phyloP scores from a whole-genome alignment of 768 basidiomycete genomes.

The Hygrocybe punicea region DNA sequence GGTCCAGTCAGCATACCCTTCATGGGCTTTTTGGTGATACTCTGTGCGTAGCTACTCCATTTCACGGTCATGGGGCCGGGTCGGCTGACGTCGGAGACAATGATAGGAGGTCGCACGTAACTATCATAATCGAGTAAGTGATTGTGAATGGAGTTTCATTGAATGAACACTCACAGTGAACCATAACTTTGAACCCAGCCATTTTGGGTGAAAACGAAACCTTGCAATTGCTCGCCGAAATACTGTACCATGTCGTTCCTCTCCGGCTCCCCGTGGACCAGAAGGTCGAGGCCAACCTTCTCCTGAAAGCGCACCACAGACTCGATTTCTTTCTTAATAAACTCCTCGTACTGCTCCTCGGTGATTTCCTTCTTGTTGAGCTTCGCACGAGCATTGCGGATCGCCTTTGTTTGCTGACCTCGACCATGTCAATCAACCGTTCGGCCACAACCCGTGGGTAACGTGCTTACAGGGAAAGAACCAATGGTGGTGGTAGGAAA shows the following conservation, averaged over 20 bases:
- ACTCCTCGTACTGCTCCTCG: conserved; percentile 84
- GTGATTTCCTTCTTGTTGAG: conserved; percentile 89
- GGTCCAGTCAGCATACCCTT: conserved; percentile 99
- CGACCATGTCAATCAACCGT: conserved; percentile 16
- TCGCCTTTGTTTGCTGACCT: conserved; percentile 93
- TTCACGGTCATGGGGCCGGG: conserved; percentile 90
- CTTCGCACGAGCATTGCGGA: conserved; percentile 94
- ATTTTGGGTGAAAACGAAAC: conserved; percentile 98
- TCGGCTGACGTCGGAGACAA: conserved; percentile 97
- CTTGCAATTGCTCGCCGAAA: conserved; percentile 93
- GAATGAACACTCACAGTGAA: conserved; percentile 63
- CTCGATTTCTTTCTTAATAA: conserved; percentile 98
- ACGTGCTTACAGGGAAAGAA: conserved; percentile 78
- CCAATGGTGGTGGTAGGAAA: conserved; percentile 99
- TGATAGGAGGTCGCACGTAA: conserved; percentile 97
- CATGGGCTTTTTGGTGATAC: conserved; percentile 89
- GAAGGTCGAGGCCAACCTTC: conserved; percentile 89
- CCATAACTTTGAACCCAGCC: conserved; percentile 99
- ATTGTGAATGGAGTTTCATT: neutral
- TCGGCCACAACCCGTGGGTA: neutral
- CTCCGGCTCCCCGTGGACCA: conserved; percentile 99
- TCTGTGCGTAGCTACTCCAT: conserved; percentile 97
- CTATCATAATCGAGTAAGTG: conserved; percentile 32
- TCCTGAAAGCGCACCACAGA: conserved; percentile 95
- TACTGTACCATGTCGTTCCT: conserved; percentile 99